Evolutionary conservation across 331 rosid species (phyloP).

Genomic region (Quercus tomentella): DNA sequence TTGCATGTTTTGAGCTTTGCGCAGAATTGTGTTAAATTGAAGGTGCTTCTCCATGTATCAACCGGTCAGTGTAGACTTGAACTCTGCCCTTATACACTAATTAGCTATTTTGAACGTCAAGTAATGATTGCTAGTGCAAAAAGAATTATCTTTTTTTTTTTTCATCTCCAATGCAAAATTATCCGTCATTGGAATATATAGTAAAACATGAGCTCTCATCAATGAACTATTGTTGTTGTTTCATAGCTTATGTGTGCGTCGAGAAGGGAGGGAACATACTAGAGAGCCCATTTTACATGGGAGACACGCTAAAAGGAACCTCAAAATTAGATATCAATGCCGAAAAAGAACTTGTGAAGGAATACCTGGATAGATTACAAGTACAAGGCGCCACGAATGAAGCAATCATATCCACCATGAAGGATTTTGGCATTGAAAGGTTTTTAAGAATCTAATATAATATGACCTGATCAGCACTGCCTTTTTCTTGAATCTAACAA

Average conservation of each 20-base stretch:
- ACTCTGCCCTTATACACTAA: neutral
- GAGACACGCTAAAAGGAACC: neutral
- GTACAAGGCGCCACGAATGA: neutral
- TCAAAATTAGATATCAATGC: neutral
- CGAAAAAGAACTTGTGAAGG: constrained; percentile 14
- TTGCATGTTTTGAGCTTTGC: constrained; percentile 31
- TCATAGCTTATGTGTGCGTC: constrained; percentile 42
- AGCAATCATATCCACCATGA: constrained; percentile 18
- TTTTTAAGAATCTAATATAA: neutral
- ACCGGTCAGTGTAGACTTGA: constrained; percentile 32
- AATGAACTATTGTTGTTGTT: neutral
- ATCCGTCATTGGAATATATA: neutral
- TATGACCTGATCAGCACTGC: no score
- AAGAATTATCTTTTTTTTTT: neutral
- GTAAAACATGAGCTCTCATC: no score
- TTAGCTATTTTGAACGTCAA: no score
- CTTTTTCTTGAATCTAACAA: no score
- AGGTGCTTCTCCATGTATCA: constrained; percentile 46
- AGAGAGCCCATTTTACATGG: constrained; percentile 17
- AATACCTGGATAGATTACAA: constrained; percentile 10
- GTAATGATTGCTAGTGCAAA: neutral
- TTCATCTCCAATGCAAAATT: neutral
- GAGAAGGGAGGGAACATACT: constrained; percentile 32
- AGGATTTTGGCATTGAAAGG: constrained; percentile 34
- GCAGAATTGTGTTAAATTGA: constrained; percentile 12